Evolutionary conservation across 805 yeast species (phyloP), one percentile per base, ranked within the genome.

Genomic region (Monosporozyma aerobia): DNA sequence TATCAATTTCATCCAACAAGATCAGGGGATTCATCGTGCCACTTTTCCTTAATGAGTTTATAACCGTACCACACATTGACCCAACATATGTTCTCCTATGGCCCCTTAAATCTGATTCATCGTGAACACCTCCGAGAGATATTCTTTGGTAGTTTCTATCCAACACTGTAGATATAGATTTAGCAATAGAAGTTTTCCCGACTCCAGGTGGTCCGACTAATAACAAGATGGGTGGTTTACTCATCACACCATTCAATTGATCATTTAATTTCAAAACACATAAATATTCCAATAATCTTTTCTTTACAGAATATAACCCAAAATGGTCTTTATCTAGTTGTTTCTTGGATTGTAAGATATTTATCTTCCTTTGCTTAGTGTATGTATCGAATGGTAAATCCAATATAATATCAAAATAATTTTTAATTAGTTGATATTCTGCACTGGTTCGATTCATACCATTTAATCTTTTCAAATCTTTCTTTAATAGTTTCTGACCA

Each of bases 131-230:
- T 67, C 99, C 99, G 61, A 94, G 95, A n/a, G 96, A 88, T 69
- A 94, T 87, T 66, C 99, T 79, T 63, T 87, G 90, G 63, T 90
- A 94, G 62, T 87, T 82, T 62, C 98, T 80, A 67, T 85, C 79
- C 63, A 94, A 76, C 0, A 97, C 85, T 58, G 86, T 85, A 8
- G 99, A 98, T 67, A 94, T 87, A 0, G 97, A 89, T 69, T 83
- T 87, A 56, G 97, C 98, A 63, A 94, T 90, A 0, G 98, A 92
- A 0, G 99, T 94, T 69, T 94, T 94, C 71, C 99, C 99, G 23
- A 95, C 97, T 74, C 99, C 99, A 1, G 99, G 99, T 22, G 99
- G 99, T 11, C 99, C 99, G 41, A 89, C 95, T 60, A 94, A 81
- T 72, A 98, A 92, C 50, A 94, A 76, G 53, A 94, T 94, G 6